These are phyloP conservation scores for Cupressus sempervirens DNA, from an alignment of 75 land plant genomes.

Conservation along the genomic window DNA sequence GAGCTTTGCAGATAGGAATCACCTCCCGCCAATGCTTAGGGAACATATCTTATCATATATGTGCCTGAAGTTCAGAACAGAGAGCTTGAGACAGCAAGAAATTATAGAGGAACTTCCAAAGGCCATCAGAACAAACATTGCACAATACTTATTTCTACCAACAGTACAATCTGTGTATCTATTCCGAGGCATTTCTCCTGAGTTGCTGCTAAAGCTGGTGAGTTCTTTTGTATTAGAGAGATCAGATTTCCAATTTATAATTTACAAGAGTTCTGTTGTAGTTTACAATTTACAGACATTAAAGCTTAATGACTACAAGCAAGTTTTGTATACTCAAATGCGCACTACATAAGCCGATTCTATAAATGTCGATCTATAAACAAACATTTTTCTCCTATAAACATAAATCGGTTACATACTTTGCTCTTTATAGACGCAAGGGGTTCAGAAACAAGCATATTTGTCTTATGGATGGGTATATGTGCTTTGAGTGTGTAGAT, in stretches of 20 bases:
- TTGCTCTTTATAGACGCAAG: background rate
- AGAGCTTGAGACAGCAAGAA: conserved; percentile 62
- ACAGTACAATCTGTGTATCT: conserved; percentile 56
- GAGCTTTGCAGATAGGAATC: conserved; percentile 41
- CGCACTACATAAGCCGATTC: no score
- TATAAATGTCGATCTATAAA: background rate
- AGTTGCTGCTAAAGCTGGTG: conserved; percentile 57
- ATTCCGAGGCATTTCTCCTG: conserved; percentile 58
- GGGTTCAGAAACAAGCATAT: background rate
- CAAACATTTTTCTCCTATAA: background rate
- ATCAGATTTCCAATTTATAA: no score
- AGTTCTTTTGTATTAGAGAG: no score
- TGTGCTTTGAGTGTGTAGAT: background rate
- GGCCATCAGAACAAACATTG: conserved; percentile 62
- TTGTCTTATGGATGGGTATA: background rate
- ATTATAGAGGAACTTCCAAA: conserved; percentile 63
- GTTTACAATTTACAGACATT: background rate
- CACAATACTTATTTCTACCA: conserved; percentile 56
- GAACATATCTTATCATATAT: conserved; percentile 54
- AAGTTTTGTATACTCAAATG: background rate
- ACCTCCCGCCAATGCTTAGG: conserved; percentile 42
- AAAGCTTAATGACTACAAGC: background rate
- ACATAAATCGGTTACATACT: background rate
- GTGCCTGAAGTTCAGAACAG: conserved; percentile 60
- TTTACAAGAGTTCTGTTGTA: background rate